These are phyloP conservation scores for Pyricularia sp. DNA, from an alignment of 2,329 filamentous ascomycete species.

Conservation along the genomic window DNA sequence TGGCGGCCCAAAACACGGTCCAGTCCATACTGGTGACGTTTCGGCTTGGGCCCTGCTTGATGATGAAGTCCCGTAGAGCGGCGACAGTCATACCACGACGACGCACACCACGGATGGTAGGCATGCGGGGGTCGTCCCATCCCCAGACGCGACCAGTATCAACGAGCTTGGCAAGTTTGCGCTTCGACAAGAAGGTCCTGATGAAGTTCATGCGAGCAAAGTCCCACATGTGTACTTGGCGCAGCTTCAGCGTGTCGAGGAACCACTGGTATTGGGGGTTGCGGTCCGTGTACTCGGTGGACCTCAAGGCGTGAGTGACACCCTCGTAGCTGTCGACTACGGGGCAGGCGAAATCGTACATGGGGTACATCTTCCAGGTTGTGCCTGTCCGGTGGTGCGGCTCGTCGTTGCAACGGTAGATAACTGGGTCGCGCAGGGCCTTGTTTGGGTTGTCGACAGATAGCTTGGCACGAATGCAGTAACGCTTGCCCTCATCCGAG, in stretches of 20 bases:
- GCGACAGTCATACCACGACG: conserved; percentile 68
- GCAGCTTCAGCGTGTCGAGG: conserved; percentile 57
- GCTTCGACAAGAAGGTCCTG: conserved; percentile 70
- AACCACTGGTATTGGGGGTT: conserved; percentile 85
- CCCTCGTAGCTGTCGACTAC: conserved; percentile 71
- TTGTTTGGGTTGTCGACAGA: conserved; percentile 88
- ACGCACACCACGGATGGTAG: conserved; percentile 60
- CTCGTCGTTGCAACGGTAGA: conserved; percentile 73
- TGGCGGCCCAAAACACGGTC: conserved; percentile 59
- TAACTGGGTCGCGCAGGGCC: conserved; percentile 89
- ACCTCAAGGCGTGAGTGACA: conserved; percentile 70
- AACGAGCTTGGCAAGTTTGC: conserved; percentile 74
- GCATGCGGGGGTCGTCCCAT: conserved; percentile 82
- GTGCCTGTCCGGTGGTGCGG: conserved; percentile 66
- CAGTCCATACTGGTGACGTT: conserved; percentile 79
- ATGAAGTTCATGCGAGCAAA: conserved; percentile 79
- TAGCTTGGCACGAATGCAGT: conserved; percentile 93
- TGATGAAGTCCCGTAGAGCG: conserved; percentile 69
- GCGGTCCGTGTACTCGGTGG: conserved; percentile 78
- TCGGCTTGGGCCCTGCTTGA: conserved; percentile 72
- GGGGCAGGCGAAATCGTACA: conserved; percentile 77
- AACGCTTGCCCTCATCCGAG: conserved; percentile 61
- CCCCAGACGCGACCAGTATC: conserved; percentile 64
- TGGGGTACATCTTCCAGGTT: conserved; percentile 77
- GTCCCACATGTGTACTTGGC: conserved; percentile 73